These are phyloP conservation scores for Limtongia smithiae DNA, from an alignment of 805 yeast genomes.

Conservation along the genomic window DNA sequence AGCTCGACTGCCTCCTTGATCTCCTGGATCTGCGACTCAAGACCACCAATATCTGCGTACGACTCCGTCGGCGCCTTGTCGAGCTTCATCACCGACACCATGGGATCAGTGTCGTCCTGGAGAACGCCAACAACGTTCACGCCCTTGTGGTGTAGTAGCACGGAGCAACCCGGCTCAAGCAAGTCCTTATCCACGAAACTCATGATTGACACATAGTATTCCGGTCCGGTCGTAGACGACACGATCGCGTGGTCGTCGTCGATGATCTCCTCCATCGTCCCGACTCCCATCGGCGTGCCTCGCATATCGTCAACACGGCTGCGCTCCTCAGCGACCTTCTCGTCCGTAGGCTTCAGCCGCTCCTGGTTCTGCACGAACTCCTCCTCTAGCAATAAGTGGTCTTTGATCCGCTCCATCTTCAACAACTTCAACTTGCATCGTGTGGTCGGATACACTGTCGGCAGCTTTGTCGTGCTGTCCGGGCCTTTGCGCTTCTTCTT, in stretches of 20 bases:
- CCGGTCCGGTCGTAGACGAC: slow-evolving; percentile 92
- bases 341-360: slow-evolving; percentile 91
- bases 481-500: slow-evolving; percentile 82
- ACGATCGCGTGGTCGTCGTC: slow-evolving; percentile 99
- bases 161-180: slow-evolving; percentile 95
- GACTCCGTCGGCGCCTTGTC: slow-evolving; percentile 97
- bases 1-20: slow-evolving; percentile 95
- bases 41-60: slow-evolving; percentile 95
- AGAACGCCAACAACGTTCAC: slow-evolving; percentile 97
- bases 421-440: slow-evolving; percentile 88
- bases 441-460: slow-evolving; percentile 84
- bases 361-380: slow-evolving; percentile 91
- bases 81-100: slow-evolving; percentile 95
- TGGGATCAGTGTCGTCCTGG: slow-evolving; percentile 96
- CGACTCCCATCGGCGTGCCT: slow-evolving; percentile 94
- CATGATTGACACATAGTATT: slow-evolving; percentile 91
- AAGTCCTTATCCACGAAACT: slow-evolving; percentile 96
- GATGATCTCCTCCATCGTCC: slow-evolving; percentile 92
- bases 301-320: slow-evolving; percentile 92
- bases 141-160: slow-evolving; percentile 89
- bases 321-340: slow-evolving; percentile 92
- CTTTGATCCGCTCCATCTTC: slow-evolving; percentile 94
- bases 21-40: slow-evolving; percentile 93
- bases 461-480: slow-evolving; percentile 82
- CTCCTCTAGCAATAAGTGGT: slow-evolving; percentile 89